Evolutionary conservation across 345 rosid species (phyloP).

Genomic region (Linum trigynum): DNA sequence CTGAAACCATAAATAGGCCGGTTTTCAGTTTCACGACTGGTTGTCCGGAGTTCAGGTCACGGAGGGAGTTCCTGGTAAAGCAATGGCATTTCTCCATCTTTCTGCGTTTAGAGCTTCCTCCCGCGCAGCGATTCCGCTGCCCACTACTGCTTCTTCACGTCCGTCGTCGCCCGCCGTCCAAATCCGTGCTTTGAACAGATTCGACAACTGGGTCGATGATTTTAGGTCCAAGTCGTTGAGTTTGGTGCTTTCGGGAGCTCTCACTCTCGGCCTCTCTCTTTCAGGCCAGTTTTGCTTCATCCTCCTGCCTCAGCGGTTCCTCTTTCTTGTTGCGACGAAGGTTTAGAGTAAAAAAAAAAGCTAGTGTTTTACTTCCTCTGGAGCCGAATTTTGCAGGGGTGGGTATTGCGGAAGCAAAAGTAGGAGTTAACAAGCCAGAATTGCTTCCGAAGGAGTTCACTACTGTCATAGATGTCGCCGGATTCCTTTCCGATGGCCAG

Average conservation of each 20-base stretch:
- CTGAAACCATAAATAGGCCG: background rate
- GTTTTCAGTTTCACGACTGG: slow-evolving; percentile 4
- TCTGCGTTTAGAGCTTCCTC: slow-evolving; percentile 11
- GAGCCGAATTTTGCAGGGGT: slow-evolving; percentile 26
- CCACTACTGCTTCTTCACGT: slow-evolving; percentile 19
- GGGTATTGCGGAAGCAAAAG: slow-evolving; percentile 60
- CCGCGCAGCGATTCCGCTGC: slow-evolving; percentile 7
- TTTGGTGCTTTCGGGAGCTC: slow-evolving; percentile 53
- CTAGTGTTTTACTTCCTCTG: background rate
- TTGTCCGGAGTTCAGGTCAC: slow-evolving; percentile 3
- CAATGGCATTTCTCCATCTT: slow-evolving; percentile 28
- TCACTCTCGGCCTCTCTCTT: slow-evolving; percentile 48
- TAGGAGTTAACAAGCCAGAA: slow-evolving; percentile 88
- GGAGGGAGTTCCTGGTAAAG: slow-evolving; percentile 4
- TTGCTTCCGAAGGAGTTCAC: slow-evolving; percentile 78
- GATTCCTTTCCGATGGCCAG: slow-evolving; percentile 92
- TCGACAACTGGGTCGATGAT: slow-evolving; percentile 28
- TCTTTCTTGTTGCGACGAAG: background rate
- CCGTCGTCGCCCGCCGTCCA: slow-evolving; percentile 15
- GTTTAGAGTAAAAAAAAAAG: background rate
- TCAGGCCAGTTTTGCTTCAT: slow-evolving; percentile 30
- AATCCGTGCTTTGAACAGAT: slow-evolving; percentile 13
- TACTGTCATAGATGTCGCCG: slow-evolving; percentile 79
- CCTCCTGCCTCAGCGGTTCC: background rate
- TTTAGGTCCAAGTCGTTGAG: slow-evolving; percentile 47